A percentile compares a stretch with the other conserved stretches of the same genome.
Evolutionary conservation across 78 protist species (phyloP).

Genomic region (slime mould (Dictyostelium discoideum)): dicty_2.7 NC_007088.5:1478501-1479000

Average conservation of each 20-base stretch:
- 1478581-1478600: conserved; percentile 61
- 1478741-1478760: not conserved
- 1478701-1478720: not conserved
- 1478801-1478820: not conserved
- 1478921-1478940: not conserved
- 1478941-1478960: conserved; percentile 17
- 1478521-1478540: conserved; percentile 31
- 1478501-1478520: conserved; percentile 60
- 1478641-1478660: conserved; percentile 74
- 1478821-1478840: not conserved
- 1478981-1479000: conserved; percentile 39
- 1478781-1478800: too few relatives aligned
- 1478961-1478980: not conserved
- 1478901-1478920: not conserved
- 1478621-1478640: conserved; percentile 66
- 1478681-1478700: not conserved
- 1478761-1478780: not conserved
- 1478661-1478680: conserved; percentile 48
- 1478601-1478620: conserved; percentile 50
- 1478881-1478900: not conserved
- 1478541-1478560: not conserved
- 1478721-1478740: not conserved
- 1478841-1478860: conserved; percentile 3
- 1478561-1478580: conserved; percentile 41
- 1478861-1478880: not conserved